Percentiles rank a stretch among this genome's conserved stretches.
phyloP scores from a whole-genome alignment of 257 asterid species.

The Cruciata laevipes region DNA sequence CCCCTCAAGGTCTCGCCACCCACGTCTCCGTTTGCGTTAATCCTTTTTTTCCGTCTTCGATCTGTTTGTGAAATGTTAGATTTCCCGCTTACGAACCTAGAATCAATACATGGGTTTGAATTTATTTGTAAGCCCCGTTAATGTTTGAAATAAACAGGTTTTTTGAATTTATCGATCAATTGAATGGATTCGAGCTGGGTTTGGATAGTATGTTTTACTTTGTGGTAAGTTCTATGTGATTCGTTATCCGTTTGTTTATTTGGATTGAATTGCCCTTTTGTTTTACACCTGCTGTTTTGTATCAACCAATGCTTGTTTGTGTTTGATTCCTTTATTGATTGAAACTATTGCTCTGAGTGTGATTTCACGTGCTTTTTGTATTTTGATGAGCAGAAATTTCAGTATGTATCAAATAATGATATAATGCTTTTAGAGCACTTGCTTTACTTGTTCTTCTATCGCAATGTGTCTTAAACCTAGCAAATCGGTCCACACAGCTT shows the following conservation, averaged over 20 bases:
- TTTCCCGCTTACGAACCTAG: neutral
- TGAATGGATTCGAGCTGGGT: neutral
- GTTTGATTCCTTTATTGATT: neutral
- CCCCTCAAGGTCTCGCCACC: too few relatives aligned
- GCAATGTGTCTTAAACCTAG: too few relatives aligned
- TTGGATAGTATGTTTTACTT: neutral
- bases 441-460: too few relatives aligned
- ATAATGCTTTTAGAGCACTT: neutral
- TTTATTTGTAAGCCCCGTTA: neutral
- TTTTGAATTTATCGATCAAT: neutral
- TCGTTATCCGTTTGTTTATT: neutral
- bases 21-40: too few relatives aligned
- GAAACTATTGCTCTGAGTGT: neutral
- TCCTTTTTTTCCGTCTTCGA: too few relatives aligned
- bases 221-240: neutral
- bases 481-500: conserved; percentile 60
- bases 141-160: neutral
- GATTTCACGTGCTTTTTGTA: neutral
- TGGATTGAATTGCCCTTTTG: neutral
- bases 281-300: neutral
- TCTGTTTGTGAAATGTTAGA: conserved; percentile 4
- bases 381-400: neutral
- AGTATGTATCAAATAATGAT: too few relatives aligned
- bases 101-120: neutral
- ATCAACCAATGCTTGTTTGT: neutral